phyloP scores from a whole-genome alignment of 2,329 filamentous ascomycete species.

The Aspergillus sp. region DNA sequence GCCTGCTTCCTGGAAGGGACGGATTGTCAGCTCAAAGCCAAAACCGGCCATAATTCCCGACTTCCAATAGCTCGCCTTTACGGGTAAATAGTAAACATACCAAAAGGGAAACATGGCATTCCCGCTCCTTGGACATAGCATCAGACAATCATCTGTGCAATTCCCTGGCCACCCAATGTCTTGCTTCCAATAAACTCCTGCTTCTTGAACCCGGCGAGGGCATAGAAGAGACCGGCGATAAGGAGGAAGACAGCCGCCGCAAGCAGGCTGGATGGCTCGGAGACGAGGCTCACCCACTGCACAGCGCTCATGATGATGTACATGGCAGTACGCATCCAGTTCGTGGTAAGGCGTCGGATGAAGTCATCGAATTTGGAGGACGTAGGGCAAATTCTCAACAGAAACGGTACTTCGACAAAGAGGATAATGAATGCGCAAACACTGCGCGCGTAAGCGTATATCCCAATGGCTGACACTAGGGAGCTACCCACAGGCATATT shows the following conservation, averaged over 20 bases:
- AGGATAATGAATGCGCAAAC: conserved; percentile 63
- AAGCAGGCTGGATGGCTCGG: conserved; percentile 61
- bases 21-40: neutral
- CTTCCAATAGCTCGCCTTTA: neutral
- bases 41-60: conserved; percentile 1
- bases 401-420: conserved; percentile 84
- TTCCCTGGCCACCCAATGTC: conserved; percentile 84
- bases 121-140: conserved; percentile 1
- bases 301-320: conserved; percentile 72
- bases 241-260: conserved; percentile 75
- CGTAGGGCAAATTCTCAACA: conserved; percentile 95
- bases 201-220: conserved; percentile 34
- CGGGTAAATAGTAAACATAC: neutral
- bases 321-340: conserved; percentile 89
- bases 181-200: conserved; percentile 59
- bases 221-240: conserved; percentile 70
- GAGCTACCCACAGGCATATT: conserved; percentile 44
- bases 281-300: conserved; percentile 73
- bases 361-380: conserved; percentile 78
- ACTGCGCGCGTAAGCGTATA: conserved; percentile 46
- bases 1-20: neutral
- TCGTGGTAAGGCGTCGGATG: conserved; percentile 87
- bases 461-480: conserved; percentile 4
- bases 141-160: conserved; percentile 95
- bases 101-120: too few relatives aligned